Evolutionary conservation across 805 yeast genomes (phyloP).

Genomic region (Candida cerambycidarum): DNA sequence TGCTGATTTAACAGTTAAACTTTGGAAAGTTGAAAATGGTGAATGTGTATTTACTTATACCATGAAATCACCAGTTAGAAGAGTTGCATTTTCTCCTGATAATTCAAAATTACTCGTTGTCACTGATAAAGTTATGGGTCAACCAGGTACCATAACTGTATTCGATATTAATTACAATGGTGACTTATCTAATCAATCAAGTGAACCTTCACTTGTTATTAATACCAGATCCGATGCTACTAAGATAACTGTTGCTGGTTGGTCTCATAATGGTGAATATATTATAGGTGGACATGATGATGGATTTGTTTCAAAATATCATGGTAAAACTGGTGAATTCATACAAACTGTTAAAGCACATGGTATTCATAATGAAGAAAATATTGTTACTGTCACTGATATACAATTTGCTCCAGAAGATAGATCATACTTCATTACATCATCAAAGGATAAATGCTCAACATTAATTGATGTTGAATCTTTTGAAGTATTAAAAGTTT

Average conservation of each 20-base stretch:
- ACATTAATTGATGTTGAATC: slow-evolving; percentile 75
- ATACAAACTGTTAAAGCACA: slow-evolving; percentile 62
- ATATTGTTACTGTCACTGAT: slow-evolving; percentile 62
- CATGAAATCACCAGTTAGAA: slow-evolving; percentile 82
- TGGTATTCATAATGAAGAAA: slow-evolving; percentile 57
- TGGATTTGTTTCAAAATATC: slow-evolving; percentile 80
- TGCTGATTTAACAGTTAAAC: slow-evolving; percentile 81
- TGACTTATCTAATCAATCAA: slow-evolving; percentile 32
- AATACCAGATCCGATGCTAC: slow-evolving; percentile 56
- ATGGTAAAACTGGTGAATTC: slow-evolving; percentile 72
- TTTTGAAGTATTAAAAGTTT: slow-evolving; percentile 69
- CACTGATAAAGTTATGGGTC: slow-evolving; percentile 91
- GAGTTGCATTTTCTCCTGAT: slow-evolving; percentile 82
- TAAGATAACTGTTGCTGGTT: slow-evolving; percentile 80
- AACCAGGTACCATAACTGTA: slow-evolving; percentile 70
- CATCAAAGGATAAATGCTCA: slow-evolving; percentile 90
- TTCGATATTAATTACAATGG: slow-evolving; percentile 51
- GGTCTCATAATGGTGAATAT: slow-evolving; percentile 73
- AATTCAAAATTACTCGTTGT: slow-evolving; percentile 69
- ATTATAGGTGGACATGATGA: slow-evolving; percentile 87
- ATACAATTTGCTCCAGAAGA: slow-evolving; percentile 82
- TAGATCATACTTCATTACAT: slow-evolving; percentile 83
- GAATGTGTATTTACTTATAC: slow-evolving; percentile 70
- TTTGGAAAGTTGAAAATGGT: slow-evolving; percentile 85
- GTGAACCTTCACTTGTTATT: slow-evolving; percentile 60